Evolutionary conservation across 768 basidiomycete genomes (phyloP).

Genomic region (Pisolithus microcarpus): DNA sequence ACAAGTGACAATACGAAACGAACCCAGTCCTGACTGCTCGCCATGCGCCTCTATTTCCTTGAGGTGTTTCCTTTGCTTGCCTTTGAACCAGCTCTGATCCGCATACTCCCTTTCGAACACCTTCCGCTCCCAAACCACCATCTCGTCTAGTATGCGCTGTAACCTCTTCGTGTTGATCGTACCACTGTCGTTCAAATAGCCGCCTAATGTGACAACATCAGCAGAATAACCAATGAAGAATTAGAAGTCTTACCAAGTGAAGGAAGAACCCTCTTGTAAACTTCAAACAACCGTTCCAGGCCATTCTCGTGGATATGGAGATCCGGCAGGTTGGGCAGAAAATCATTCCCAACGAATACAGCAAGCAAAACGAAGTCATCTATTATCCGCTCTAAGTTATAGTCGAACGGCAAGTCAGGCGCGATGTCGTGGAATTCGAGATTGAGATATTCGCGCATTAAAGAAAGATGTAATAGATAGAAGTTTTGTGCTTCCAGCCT

Average conservation of each 20-base stretch:
- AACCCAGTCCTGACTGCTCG: constrained; percentile 60
- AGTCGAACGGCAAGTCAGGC: constrained; percentile 63
- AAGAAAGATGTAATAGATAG: constrained; percentile 87
- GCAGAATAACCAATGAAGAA: not conserved
- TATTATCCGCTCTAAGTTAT: constrained; percentile 89
- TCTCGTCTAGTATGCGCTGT: constrained; percentile 83
- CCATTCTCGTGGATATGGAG: constrained; percentile 98
- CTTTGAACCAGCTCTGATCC: constrained; percentile 89
- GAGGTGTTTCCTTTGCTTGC: constrained; percentile 75
- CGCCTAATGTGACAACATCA: constrained; percentile 42
- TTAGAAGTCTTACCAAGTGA: constrained; percentile 45
- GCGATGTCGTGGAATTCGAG: constrained; percentile 82
- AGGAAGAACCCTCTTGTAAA: constrained; percentile 90
- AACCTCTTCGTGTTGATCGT: constrained; percentile 72
- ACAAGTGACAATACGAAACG: constrained; percentile 16
- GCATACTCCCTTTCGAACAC: constrained; percentile 88
- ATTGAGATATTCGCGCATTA: constrained; percentile 96
- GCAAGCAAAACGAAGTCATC: constrained; percentile 97
- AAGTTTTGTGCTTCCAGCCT: constrained; percentile 80
- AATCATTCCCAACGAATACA: constrained; percentile 97
- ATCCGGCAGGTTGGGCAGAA: constrained; percentile 92
- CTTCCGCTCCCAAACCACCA: constrained; percentile 82
- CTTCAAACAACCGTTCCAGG: constrained; percentile 84
- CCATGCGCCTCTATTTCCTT: constrained; percentile 57
- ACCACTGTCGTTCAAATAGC: constrained; percentile 90